These are phyloP conservation scores for Colletotrichum plurivorum DNA, from an alignment of 2,329 filamentous ascomycete genomes.

Conservation along the genomic window DNA sequence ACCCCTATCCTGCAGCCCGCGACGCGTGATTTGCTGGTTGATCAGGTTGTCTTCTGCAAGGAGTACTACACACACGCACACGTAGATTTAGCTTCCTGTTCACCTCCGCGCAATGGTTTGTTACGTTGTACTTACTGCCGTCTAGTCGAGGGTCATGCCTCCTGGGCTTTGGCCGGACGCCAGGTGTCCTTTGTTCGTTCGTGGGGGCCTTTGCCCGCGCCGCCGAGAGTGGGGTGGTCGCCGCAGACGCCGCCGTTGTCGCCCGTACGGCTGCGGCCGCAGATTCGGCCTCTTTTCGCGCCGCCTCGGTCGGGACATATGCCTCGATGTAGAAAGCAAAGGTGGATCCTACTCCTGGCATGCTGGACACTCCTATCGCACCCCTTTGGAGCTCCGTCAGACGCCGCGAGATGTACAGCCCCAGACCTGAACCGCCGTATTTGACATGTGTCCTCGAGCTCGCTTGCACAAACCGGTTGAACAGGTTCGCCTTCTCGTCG, in stretches of 20 bases:
- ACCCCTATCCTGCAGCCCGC: slow-evolving; percentile 64
- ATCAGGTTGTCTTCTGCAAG: slow-evolving; percentile 74
- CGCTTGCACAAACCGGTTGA: slow-evolving; percentile 84
- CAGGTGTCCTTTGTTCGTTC: slow-evolving; percentile 29
- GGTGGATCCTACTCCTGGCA: slow-evolving; percentile 77
- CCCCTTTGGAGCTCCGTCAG: slow-evolving; percentile 87
- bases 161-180: slow-evolving; percentile 24
- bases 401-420: slow-evolving; percentile 83
- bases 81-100: background rate
- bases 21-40: slow-evolving; percentile 70
- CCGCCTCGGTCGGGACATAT: slow-evolving; percentile 56
- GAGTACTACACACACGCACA: background rate
- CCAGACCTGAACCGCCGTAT: slow-evolving; percentile 84
- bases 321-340: slow-evolving; percentile 83
- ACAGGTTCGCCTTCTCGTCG: slow-evolving; percentile 80
- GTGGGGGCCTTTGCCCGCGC: slow-evolving; percentile 11
- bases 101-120: background rate
- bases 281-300: slow-evolving; percentile 58
- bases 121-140: slow-evolving; percentile 43
- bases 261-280: slow-evolving; percentile 47
- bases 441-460: slow-evolving; percentile 82
- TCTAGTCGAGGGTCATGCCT: slow-evolving; percentile 48
- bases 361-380: slow-evolving; percentile 81
- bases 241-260: slow-evolving; percentile 4
- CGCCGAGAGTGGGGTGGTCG: slow-evolving; percentile 24